Evolutionary conservation across 2,329 filamentous ascomycete genomes (phyloP).

Genomic region (Colletotrichum limetticola): DNA sequence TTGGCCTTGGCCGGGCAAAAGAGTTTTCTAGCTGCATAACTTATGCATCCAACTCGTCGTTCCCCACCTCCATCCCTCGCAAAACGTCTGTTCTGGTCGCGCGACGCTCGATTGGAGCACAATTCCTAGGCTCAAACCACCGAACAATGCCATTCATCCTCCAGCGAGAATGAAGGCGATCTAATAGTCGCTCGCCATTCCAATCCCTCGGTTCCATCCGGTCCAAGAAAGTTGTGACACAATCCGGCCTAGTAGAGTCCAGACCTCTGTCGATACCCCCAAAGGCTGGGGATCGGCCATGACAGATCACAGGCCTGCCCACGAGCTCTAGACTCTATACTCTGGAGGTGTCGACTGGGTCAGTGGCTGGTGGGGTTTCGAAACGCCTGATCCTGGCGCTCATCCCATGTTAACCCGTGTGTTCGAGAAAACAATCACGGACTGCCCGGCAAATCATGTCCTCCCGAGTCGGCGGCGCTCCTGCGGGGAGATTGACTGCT

Average conservation of each 20-base stretch:
- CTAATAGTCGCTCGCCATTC: constrained; percentile 4
- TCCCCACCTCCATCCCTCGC: not conserved
- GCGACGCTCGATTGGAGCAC: too few relatives aligned
- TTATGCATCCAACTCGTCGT: not conserved
- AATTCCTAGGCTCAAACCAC: not conserved
- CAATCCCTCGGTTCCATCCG: not conserved
- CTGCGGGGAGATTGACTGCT: constrained; percentile 17
- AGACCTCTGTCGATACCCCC: not conserved
- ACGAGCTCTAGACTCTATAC: not conserved
- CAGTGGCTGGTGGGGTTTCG: constrained; percentile 19
- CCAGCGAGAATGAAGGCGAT: not conserved
- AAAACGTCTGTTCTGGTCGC: not conserved
- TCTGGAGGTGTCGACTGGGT: not conserved
- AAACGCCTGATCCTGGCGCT: constrained; percentile 13
- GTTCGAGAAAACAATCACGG: constrained; percentile 1
- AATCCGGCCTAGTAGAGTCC: not conserved
- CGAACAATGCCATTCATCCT: constrained; percentile 15
- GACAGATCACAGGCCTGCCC: constrained; percentile 15
- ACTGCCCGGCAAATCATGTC: constrained; percentile 16
- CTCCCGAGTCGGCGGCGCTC: not conserved
- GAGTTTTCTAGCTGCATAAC: constrained; percentile 17
- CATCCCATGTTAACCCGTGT: constrained; percentile 22
- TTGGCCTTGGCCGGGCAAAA: constrained; percentile 6
- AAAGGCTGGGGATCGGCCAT: constrained; percentile 13
- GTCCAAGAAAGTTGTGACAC: not conserved